These are phyloP conservation scores for Termitomyces sp. DNA, from an alignment of 768 basidiomycete genomes.

Conservation along the genomic window DNA sequence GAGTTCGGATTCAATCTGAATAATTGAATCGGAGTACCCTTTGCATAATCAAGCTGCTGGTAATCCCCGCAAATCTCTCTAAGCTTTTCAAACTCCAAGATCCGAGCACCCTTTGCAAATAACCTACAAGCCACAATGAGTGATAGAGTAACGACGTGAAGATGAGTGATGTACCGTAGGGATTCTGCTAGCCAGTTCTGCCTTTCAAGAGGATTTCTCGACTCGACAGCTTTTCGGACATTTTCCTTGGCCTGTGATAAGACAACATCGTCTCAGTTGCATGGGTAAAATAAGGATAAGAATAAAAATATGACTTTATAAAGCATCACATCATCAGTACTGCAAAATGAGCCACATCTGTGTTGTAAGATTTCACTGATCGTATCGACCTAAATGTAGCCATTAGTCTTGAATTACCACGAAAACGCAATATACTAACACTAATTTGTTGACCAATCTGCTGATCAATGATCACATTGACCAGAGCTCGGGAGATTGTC, in stretches of 20 bases:
- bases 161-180: conserved; percentile 50
- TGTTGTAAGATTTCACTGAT: conserved; percentile 93
- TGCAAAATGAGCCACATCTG: conserved; percentile 95
- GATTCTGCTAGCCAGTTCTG: conserved; percentile 83
- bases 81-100: conserved; percentile 78
- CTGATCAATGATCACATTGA: conserved; percentile 95
- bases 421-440: conserved; percentile 38
- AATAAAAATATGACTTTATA: conserved; percentile 65
- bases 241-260: conserved; percentile 80
- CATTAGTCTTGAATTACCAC: conserved; percentile 1
- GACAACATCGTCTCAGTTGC: not conserved
- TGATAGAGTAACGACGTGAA: not conserved
- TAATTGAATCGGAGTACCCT: conserved; percentile 40
- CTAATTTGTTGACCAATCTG: conserved; percentile 97
- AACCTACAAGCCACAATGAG: conserved; percentile 40
- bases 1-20: not conserved
- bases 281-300: not conserved
- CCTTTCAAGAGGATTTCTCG: conserved; percentile 65
- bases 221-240: conserved; percentile 83
- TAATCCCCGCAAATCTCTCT: conserved; percentile 88
- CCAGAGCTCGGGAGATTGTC: conserved; percentile 81
- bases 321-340: conserved; percentile 94
- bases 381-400: conserved; percentile 72
- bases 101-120: conserved; percentile 84
- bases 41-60: conserved; percentile 75